Base-by-base conservation (phyloP, 2,329 filamentous ascomycete genomes). In the Xylariaceae sp. region DNA sequence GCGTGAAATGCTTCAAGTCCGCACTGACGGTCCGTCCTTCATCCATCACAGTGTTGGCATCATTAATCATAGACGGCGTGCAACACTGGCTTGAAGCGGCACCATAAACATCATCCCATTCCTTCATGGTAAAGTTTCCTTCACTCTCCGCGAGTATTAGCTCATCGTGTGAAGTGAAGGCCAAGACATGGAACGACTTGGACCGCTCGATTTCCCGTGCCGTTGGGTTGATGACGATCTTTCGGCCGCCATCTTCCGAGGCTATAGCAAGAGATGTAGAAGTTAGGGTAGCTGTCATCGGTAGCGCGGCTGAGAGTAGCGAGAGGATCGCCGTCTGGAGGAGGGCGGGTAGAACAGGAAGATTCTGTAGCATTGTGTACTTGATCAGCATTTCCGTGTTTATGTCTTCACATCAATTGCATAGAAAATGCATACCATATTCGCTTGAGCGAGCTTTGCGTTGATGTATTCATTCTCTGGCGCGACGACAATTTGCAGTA, bases 61-160 rank as follows among this genome's bases (percentile, higher is more conserved):
- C 75, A 23, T 70, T 63, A 49, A 70, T 70, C 47, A 67, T 68
- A 49, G 64, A 44, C n/a, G 71, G 65, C 16, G 65, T 64, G 63
- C 80, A 87, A 70, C 92, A 96, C 41, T 87, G 77, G 32, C 75
- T 73, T 66, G 84, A 79, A 27, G 88, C 91, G 37, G 78, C 75
- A 57, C 86, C 80, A 60, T 86, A 83, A 15, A 89, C 83, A 36
- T 80, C 75, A 50, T 91, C 83, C 91, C 92, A 97, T 59, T 88
- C 86, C 11, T 84, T 79, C 60, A 89, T 77, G 40, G 84, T 83
- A 68, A 97, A 97, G 3, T 75, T 74, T 0, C 93, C 93, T 64
- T 93, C 85, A 65, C 91, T 96, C 73, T 96, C 89, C 27, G 83
- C 86, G 35, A 96, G 73, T 18, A 97, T 73, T 45, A 96, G 75